phyloP scores from a whole-genome alignment of 169 alveolate genomes.

The Eimeria zaria region DNA sequence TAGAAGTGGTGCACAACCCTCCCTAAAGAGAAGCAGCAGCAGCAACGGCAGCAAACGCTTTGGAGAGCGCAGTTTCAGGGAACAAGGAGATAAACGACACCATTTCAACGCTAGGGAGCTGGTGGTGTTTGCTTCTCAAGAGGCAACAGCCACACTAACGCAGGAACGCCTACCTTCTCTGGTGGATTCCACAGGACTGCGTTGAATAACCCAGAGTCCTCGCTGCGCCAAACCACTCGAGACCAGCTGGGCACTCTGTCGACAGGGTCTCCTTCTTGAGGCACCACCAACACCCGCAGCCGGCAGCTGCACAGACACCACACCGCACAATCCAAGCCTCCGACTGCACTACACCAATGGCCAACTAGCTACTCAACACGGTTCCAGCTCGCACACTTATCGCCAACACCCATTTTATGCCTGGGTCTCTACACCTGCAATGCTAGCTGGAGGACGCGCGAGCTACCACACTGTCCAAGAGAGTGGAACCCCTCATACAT shows the following conservation, averaged over 20 bases:
- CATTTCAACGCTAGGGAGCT: neutral
- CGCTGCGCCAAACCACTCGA: constrained; percentile 90
- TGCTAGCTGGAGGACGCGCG: no score
- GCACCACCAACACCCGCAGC: constrained; percentile 65
- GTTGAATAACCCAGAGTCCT: constrained; percentile 90
- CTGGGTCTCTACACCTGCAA: neutral
- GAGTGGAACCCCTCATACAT: neutral
- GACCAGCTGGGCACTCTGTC: constrained; percentile 96
- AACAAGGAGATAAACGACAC: neutral
- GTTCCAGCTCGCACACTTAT: neutral
- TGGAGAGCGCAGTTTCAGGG: neutral
- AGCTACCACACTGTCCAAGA: neutral
- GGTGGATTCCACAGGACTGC: constrained; percentile 94
- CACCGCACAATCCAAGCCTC: neutral
- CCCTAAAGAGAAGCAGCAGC: neutral
- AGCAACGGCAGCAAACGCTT: neutral
- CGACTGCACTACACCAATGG: neutral
- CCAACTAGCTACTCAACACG: neutral
- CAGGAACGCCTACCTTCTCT: constrained; percentile 30
- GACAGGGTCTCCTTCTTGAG: constrained; percentile 89
- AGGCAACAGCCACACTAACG: neutral
- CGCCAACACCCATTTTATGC: neutral
- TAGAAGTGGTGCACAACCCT: neutral
- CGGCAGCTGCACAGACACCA: constrained; percentile 73
- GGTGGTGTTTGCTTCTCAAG: no score